Percentiles rank a stretch among this genome's conserved stretches.
phyloP scores from a whole-genome alignment of 2,329 filamentous ascomycete genomes.

The Acrodontium crateriforme region DNA sequence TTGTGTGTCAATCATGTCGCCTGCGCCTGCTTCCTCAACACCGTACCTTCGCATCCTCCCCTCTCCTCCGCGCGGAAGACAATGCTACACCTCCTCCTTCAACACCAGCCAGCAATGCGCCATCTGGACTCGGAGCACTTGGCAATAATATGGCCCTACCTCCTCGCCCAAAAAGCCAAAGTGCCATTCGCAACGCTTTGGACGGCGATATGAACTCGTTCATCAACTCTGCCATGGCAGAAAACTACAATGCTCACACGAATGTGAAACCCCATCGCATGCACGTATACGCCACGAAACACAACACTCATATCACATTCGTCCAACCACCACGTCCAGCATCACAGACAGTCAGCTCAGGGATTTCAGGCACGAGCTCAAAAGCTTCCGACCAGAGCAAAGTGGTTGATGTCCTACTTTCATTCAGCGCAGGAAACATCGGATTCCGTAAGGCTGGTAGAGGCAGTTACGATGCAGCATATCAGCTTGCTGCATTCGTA shows the following conservation, averaged over 20 bases:
- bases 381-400: slow-evolving; percentile 38
- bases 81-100: slow-evolving; percentile 2
- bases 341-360: slow-evolving; percentile 13
- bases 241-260: background rate
- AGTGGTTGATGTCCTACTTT: slow-evolving; percentile 54
- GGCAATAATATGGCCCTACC: slow-evolving; percentile 2
- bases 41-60: slow-evolving; percentile 24
- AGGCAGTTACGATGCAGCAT: slow-evolving; percentile 77
- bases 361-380: slow-evolving; percentile 13
- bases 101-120: background rate
- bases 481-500: slow-evolving; percentile 74
- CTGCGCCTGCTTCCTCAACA: slow-evolving; percentile 12
- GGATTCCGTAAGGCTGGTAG: slow-evolving; percentile 78
- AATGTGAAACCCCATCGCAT: slow-evolving; percentile 54
- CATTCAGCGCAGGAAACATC: slow-evolving; percentile 70
- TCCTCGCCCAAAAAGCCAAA: too few species aligned
- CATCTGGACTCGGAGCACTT: slow-evolving; percentile 3
- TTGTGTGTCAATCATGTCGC: slow-evolving; percentile 26
- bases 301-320: slow-evolving; percentile 91
- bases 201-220: slow-evolving; percentile 4
- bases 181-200: too few species aligned
- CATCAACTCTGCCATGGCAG: slow-evolving; percentile 4
- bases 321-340: slow-evolving; percentile 46
- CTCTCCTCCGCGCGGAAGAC: slow-evolving; percentile 5
- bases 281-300: slow-evolving; percentile 74